Evolutionary conservation across 805 yeast species (phyloP).

Genomic region (Peterozyma toletana): DNA sequence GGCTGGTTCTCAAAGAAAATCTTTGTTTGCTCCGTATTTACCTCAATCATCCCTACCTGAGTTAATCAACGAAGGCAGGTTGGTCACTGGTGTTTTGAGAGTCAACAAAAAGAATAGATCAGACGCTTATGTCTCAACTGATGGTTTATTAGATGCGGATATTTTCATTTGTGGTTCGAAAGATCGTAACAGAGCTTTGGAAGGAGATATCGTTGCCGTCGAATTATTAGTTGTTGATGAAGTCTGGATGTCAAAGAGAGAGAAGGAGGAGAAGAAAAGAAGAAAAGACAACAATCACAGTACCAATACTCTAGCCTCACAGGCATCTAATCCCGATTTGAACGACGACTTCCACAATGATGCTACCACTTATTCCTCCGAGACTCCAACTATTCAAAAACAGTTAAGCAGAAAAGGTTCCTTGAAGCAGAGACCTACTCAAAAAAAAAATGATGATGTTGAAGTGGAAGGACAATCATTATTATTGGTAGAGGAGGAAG

Average conservation of each 20-base stretch:
- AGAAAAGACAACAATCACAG: conserved; percentile 55
- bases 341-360: conserved; percentile 74
- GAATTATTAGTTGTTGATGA: conserved; percentile 93
- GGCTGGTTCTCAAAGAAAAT: conserved; percentile 42
- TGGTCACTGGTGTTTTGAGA: conserved; percentile 87
- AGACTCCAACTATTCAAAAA: conserved; percentile 21
- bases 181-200: conserved; percentile 95
- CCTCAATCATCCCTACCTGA: conserved; percentile 93
- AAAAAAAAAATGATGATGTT: conserved; percentile 96
- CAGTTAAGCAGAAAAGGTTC: conserved; percentile 77
- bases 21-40: conserved; percentile 91
- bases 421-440: conserved; percentile 89
- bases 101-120: conserved; percentile 95
- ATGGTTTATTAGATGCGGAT: conserved; percentile 92
- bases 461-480: conserved; percentile 98
- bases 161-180: conserved; percentile 97
- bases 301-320: conserved; percentile 18
- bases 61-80: conserved; percentile 78
- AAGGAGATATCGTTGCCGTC: conserved; percentile 94
- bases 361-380: conserved; percentile 43
- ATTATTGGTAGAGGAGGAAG: conserved; percentile 89
- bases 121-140: conserved; percentile 97
- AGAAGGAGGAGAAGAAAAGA: conserved; percentile 94
- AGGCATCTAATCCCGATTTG: conserved; percentile 28
- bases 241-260: conserved; percentile 94